Percentiles rank a stretch among this genome's conserved stretches.
phyloP scores from a whole-genome alignment of 495 filamentous ascomycete species.

The Tuber indicum region DNA sequence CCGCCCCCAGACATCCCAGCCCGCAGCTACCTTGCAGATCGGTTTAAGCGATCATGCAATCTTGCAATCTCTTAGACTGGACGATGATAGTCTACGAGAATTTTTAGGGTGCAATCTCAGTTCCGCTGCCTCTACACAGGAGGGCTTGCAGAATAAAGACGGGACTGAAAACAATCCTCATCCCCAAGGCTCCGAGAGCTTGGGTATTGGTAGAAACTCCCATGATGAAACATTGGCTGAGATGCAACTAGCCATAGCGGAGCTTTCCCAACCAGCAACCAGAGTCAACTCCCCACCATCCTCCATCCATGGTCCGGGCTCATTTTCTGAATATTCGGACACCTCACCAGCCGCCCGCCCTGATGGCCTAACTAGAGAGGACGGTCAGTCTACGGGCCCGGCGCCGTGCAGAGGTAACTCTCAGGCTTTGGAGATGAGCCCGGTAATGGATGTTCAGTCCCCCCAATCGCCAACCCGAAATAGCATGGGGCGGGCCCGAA shows the following conservation, averaged over 20 bases:
- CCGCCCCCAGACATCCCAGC: neutral
- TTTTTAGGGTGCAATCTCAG: neutral
- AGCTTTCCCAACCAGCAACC: constrained; percentile 16
- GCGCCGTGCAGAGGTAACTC: neutral
- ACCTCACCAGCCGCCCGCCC: neutral
- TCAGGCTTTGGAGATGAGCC: neutral
- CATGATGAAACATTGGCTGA: constrained; percentile 14
- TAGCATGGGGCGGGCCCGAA: neutral
- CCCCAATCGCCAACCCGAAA: neutral
- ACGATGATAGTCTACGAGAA: neutral
- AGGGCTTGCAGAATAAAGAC: neutral
- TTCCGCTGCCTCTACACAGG: neutral
- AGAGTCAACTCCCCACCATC: constrained; percentile 20
- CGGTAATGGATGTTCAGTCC: neutral
- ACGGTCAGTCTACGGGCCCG: neutral
- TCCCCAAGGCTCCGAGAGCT: neutral
- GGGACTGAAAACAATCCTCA: neutral
- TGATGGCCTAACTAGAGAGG: neutral
- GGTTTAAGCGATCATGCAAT: neutral
- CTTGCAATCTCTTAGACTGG: neutral
- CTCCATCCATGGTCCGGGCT: neutral
- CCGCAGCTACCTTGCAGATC: neutral
- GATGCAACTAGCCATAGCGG: constrained; percentile 17
- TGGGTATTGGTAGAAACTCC: neutral
- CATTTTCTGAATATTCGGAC: neutral